A percentile compares a stretch with the other conserved stretches of the same genome.
Evolutionary conservation across 257 asterid genomes (phyloP).

Genomic region (Solanum verrucosum): DNA sequence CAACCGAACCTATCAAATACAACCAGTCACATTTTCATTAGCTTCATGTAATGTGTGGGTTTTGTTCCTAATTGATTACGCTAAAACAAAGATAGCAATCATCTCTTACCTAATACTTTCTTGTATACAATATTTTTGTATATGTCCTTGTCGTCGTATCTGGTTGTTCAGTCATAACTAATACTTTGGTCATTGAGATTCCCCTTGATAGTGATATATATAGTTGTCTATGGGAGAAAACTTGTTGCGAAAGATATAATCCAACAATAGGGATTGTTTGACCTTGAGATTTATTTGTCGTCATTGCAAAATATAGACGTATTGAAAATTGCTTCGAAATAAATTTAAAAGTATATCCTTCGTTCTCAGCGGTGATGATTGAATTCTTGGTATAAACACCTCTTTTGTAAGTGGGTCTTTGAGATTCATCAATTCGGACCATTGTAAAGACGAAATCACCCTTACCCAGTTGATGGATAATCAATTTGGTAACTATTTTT

Average conservation of each 20-base stretch:
- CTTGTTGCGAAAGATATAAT: background rate
- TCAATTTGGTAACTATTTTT: too few relatives aligned
- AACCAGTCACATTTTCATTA: background rate
- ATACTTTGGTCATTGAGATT: background rate
- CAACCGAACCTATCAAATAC: background rate
- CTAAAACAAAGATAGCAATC: background rate
- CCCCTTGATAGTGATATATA: background rate
- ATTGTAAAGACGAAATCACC: too few relatives aligned
- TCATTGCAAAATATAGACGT: background rate
- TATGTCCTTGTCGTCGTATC: background rate
- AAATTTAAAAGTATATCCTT: background rate
- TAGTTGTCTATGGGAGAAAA: background rate
- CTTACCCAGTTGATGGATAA: too few relatives aligned
- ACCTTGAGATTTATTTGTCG: background rate
- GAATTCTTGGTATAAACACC: background rate
- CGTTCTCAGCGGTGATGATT: background rate
- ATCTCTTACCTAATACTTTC: background rate
- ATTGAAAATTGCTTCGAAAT: too few relatives aligned
- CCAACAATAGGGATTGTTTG: background rate
- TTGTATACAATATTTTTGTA: background rate
- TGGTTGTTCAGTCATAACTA: background rate
- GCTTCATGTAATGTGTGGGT: background rate
- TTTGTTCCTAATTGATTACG: background rate
- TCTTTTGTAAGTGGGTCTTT: background rate
- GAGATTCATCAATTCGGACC: too few relatives aligned